Conservation (phyloP, 1,139 yeast species). For the Yamadazyma songkhlaensis region DNA sequence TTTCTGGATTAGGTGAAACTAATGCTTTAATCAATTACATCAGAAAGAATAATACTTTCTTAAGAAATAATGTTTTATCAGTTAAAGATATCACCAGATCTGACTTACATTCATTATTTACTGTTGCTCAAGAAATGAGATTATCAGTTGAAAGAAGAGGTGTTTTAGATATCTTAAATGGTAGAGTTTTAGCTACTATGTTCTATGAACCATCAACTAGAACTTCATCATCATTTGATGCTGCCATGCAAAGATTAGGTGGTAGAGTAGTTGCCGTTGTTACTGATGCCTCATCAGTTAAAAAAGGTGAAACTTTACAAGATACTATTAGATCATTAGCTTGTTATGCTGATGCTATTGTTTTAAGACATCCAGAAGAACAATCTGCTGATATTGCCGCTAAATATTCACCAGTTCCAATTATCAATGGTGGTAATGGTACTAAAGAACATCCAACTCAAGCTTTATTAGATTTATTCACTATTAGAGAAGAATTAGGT, state of each 20-base stretch:
- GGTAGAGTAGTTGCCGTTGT: conserved; percentile 92
- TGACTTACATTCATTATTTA: conserved; percentile 87
- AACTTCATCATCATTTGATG: conserved; percentile 94
- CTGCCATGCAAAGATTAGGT: conserved; percentile 99
- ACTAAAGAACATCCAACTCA: conserved; percentile 98
- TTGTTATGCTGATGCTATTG: conserved; percentile 95
- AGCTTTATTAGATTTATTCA: conserved; percentile 94
- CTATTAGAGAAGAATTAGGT: conserved; percentile 98
- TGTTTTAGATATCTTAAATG: conserved; percentile 83
- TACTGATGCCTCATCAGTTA: conserved; percentile 83
- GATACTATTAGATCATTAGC: conserved; percentile 95
- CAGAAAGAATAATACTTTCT: conserved; percentile 81
- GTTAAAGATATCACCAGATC: conserved; percentile 84
- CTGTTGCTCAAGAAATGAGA: conserved; percentile 98
- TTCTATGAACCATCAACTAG: conserved; percentile 99
- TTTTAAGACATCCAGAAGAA: conserved; percentile 92
- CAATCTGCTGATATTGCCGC: conserved; percentile 93
- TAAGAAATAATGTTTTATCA: conserved; percentile 82
- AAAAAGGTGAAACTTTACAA: conserved; percentile 97
- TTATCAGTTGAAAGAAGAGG: conserved; percentile 96
- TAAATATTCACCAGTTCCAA: conserved; percentile 94
- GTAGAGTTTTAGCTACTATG: conserved; percentile 90
- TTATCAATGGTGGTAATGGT: conserved; percentile 97
- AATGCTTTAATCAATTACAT: conserved; percentile 73
- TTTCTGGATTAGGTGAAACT: conserved; percentile 67